A percentile compares a stretch with the other conserved stretches of the same genome.
phyloP scores from a whole-genome alignment of 306 rosid species.

The Corylus americana region DNA sequence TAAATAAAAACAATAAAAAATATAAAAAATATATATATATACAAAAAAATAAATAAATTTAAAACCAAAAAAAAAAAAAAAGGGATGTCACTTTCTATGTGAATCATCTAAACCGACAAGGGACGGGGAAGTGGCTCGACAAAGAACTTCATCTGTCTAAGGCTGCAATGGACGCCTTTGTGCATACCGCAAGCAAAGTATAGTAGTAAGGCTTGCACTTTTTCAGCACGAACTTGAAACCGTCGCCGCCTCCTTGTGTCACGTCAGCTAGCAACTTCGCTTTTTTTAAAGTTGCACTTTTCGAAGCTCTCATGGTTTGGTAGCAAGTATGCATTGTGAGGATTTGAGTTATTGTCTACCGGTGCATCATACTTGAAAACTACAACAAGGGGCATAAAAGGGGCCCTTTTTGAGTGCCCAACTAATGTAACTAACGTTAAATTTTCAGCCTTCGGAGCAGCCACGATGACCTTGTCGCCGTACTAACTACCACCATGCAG shows the following conservation, averaged over 20 bases:
- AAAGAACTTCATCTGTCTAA: slow-evolving; percentile 65
- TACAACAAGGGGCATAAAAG: slow-evolving; percentile 37
- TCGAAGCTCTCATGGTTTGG: slow-evolving; percentile 38
- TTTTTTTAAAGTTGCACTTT: slow-evolving; percentile 50
- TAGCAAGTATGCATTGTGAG: slow-evolving; percentile 65
- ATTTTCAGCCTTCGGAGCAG: slow-evolving; percentile 55
- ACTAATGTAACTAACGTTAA: slow-evolving; percentile 48
- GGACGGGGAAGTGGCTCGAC: slow-evolving; percentile 37
- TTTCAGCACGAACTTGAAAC: slow-evolving; percentile 55
- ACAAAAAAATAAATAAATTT: no score
- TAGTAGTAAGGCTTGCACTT: slow-evolving; percentile 57
- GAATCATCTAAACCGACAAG: slow-evolving; percentile 33
- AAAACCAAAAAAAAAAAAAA: not conserved
- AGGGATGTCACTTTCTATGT: not conserved
- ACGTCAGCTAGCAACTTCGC: slow-evolving; percentile 42
- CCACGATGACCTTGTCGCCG: slow-evolving; percentile 50
- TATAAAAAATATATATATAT: no score
- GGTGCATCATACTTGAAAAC: slow-evolving; percentile 75
- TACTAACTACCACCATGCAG: slow-evolving; percentile 23
- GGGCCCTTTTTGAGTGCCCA: slow-evolving; percentile 61
- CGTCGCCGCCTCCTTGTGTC: slow-evolving; percentile 54
- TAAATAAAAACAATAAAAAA: no score
- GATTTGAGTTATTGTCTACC: slow-evolving; percentile 25
- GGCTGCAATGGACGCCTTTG: slow-evolving; percentile 60
- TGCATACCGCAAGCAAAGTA: slow-evolving; percentile 65